Evolutionary conservation across 768 basidiomycete species (phyloP), one percentile per base, ranked within the genome.

Genomic region (Lentinula boryana): DNA sequence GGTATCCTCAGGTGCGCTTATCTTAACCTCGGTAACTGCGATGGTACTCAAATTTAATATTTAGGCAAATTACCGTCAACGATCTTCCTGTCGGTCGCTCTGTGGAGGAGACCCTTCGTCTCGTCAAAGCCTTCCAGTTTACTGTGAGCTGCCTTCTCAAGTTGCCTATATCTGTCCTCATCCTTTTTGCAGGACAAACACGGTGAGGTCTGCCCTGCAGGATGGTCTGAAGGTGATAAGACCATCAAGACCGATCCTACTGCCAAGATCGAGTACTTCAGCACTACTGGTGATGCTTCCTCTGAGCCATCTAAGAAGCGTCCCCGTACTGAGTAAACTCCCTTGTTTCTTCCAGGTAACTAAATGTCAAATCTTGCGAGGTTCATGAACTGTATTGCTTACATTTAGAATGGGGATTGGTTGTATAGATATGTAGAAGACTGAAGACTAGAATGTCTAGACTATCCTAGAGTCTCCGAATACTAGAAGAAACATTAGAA

Each of bases 51-150:
- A 4, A 18, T 8, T 21, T 57, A 18, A 50, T 46, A 27, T 23
- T 38, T 46, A 89, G 88, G 63, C 88, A 92, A 79, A 88, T 91
- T 66, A 93, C 91, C 58, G 79, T 96, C 63, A 96, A 96, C 70
- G 95, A 97, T 73, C 82, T 95, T 43, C 92, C 94, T 13, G 93
- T 96, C 53, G 95, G 95, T n/a, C 90, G 95, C 57, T 94, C 92
- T 2, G 94, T 96, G 58, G 93, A 94, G 40, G 95, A 97, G 78
- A 95, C 94, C 1, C 66, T 95, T 57, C 89, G 95, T 62, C 85
- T 97, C 53, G 78, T 97, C 75, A 87, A 95, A 74, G 95, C 95
- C 21, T 95, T 96, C 88, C 93, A 95, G 69, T 93, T 89, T 73
- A 85, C 85, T 12, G 90, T 91, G 69, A 44, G 85, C 77, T 10